phyloP scores from a whole-genome alignment of 495 filamentous ascomycete species.

The Gamarada debralockiae region DNA sequence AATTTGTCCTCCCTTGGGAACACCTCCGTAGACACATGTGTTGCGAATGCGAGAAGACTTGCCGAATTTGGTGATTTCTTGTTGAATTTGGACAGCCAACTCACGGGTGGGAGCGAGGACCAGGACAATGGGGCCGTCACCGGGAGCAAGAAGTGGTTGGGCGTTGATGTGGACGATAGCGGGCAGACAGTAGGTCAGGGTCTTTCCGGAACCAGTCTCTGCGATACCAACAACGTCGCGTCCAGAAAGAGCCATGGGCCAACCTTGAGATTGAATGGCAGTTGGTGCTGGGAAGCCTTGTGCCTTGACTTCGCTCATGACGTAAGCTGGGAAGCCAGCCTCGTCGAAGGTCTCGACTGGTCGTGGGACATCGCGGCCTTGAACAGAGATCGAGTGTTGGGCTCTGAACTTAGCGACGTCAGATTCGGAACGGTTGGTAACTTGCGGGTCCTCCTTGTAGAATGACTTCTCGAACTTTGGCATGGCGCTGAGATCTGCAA shows the following conservation, averaged over 20 bases:
- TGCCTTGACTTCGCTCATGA: conserved; percentile 96
- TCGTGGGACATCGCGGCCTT: conserved; percentile 76
- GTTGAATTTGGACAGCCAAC: conserved; percentile 96
- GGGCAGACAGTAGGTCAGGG: conserved; percentile 94
- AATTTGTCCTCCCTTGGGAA: conserved; percentile 94
- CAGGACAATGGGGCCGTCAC: conserved; percentile 94
- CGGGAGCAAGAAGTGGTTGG: conserved; percentile 93
- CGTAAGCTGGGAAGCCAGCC: conserved; percentile 92
- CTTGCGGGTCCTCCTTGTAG: conserved; percentile 89
- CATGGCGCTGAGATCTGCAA: conserved; percentile 65
- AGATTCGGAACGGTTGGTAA: conserved; percentile 64
- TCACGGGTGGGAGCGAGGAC: conserved; percentile 95
- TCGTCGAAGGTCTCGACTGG: conserved; percentile 97
- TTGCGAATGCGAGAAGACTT: conserved; percentile 98
- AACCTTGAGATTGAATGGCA: conserved; percentile 96
- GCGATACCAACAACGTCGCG: conserved; percentile 99
- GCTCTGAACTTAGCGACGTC: conserved; percentile 87
- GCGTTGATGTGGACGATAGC: conserved; percentile 99
- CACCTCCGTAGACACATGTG: conserved; percentile 98
- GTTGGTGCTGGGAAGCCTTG: conserved; percentile 92
- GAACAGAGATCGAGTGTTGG: conserved; percentile 72
- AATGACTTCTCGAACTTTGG: conserved; percentile 99
- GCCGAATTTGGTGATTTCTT: conserved; percentile 92
- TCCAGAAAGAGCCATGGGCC: conserved; percentile 98
- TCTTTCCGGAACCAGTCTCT: conserved; percentile 99